Percentiles rank a stretch among this genome's conserved stretches.
Evolutionary conservation across 495 filamentous ascomycete species (phyloP).

Genomic region (Pyrenula massariospora): DNA sequence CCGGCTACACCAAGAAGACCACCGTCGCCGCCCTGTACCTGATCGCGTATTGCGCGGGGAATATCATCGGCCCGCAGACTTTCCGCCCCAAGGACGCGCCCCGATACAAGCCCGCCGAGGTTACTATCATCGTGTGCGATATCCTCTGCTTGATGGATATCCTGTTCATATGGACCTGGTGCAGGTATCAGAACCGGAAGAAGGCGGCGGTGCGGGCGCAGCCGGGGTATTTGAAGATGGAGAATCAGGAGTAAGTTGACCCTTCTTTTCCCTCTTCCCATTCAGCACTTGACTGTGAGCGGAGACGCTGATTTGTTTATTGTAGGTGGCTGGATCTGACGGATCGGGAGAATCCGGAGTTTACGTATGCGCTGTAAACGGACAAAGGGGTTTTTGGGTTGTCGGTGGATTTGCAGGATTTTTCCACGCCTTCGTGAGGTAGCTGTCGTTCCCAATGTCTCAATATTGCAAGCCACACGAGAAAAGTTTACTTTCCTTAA

Average conservation of each 20-base stretch:
- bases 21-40: slow-evolving; percentile 59
- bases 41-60: slow-evolving; percentile 53
- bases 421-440: not conserved
- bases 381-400: no score
- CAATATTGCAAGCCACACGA: no score
- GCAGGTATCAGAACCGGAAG: slow-evolving; percentile 43
- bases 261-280: not conserved
- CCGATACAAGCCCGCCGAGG: slow-evolving; percentile 55
- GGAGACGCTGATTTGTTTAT: slow-evolving; percentile 1
- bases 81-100: slow-evolving; percentile 47
- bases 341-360: slow-evolving; percentile 31
- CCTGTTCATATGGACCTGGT: slow-evolving; percentile 52
- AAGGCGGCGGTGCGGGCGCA: slow-evolving; percentile 41
- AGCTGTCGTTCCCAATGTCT: no score
- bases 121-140: slow-evolving; percentile 57
- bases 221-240: slow-evolving; percentile 50
- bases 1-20: slow-evolving; percentile 67
- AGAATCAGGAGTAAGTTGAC: slow-evolving; percentile 50
- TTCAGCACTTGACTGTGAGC: slow-evolving; percentile 4
- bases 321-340: slow-evolving; percentile 41
- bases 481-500: no score
- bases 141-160: slow-evolving; percentile 42
- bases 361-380: not conserved
- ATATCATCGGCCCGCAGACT: slow-evolving; percentile 47
- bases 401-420: no score